These are phyloP conservation scores for Pythium insidiosum DNA, from an alignment of 352 stramenopile species.

Conservation along the genomic window DNA sequence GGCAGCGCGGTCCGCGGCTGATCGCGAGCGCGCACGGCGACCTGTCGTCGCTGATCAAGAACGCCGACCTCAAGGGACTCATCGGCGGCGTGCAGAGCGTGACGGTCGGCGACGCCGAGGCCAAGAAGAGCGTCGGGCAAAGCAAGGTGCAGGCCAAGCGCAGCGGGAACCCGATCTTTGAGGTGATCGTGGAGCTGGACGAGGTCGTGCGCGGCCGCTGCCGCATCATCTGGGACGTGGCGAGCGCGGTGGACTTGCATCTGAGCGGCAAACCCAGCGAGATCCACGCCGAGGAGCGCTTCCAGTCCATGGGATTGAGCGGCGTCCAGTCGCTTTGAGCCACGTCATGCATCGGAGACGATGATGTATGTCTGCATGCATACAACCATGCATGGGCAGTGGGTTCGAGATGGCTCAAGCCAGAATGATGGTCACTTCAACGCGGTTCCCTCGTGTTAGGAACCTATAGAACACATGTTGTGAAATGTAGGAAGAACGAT, in stretches of 20 bases:
- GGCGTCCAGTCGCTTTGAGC: conserved; percentile 33
- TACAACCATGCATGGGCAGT: neutral
- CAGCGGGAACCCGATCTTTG: conserved; percentile 58
- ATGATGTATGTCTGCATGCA: too few relatives aligned
- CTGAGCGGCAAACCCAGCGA: conserved; percentile 21
- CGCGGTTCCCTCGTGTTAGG: too few relatives aligned
- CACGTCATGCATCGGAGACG: too few relatives aligned
- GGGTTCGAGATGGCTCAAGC: neutral
- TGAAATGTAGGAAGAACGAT: too few relatives aligned
- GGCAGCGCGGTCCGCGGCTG: conserved; percentile 69
- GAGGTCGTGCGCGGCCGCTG: conserved; percentile 41
- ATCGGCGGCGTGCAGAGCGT: conserved; percentile 70
- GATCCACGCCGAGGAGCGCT: conserved; percentile 30
- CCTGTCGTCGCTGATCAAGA: conserved; percentile 77
- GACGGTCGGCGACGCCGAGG: conserved; percentile 43
- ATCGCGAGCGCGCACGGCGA: conserved; percentile 84
- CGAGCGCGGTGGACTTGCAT: conserved; percentile 61
- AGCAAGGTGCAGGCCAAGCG: conserved; percentile 39
- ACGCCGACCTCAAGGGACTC: conserved; percentile 69
- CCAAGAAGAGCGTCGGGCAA: conserved; percentile 20
- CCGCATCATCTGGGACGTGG: conserved; percentile 57
- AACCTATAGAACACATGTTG: too few relatives aligned
- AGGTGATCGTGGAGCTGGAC: conserved; percentile 81
- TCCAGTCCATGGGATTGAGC: conserved; percentile 16
- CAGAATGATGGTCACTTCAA: too few relatives aligned